Evolutionary conservation across 495 filamentous ascomycete genomes (phyloP).

Genomic region (Podospora appendiculata): DNA sequence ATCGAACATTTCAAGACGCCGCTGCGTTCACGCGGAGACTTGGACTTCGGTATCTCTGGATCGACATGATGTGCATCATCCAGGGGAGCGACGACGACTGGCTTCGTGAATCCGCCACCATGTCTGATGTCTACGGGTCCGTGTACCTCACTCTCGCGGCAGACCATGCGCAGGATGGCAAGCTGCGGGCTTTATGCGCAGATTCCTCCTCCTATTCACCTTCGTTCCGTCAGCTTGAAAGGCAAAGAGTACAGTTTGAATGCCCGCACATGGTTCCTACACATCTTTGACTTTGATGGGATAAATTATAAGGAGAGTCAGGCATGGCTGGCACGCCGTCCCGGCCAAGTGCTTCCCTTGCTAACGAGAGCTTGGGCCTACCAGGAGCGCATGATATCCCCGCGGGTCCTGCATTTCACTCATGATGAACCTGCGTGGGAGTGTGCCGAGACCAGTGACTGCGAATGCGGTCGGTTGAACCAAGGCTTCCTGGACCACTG

Average conservation of each 20-base stretch:
- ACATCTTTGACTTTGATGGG: background rate
- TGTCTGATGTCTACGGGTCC: constrained; percentile 26
- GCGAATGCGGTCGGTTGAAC: too few relatives aligned
- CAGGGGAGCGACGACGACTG: constrained; percentile 22
- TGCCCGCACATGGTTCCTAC: too few relatives aligned
- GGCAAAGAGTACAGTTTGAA: too few relatives aligned
- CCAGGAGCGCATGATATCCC: constrained; percentile 11
- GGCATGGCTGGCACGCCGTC: background rate
- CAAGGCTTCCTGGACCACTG: too few relatives aligned
- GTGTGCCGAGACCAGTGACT: background rate
- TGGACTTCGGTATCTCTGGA: constrained; percentile 14
- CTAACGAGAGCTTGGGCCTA: constrained; percentile 5
- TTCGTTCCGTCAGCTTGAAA: too few relatives aligned
- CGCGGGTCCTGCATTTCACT: constrained; percentile 3
- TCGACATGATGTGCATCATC: constrained; percentile 19
- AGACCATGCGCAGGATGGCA: background rate
- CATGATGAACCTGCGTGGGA: constrained; percentile 2
- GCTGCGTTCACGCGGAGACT: constrained; percentile 12
- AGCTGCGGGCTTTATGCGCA: too few relatives aligned
- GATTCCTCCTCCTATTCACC: too few relatives aligned
- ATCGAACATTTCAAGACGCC: constrained; percentile 20
- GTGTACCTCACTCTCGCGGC: constrained; percentile 18
- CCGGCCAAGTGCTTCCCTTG: background rate
- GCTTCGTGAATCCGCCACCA: constrained; percentile 22
- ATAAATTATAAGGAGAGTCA: background rate